Evolutionary conservation across 352 stramenopile genomes (phyloP).

Genomic region (Plasmopara halstedii): DNA sequence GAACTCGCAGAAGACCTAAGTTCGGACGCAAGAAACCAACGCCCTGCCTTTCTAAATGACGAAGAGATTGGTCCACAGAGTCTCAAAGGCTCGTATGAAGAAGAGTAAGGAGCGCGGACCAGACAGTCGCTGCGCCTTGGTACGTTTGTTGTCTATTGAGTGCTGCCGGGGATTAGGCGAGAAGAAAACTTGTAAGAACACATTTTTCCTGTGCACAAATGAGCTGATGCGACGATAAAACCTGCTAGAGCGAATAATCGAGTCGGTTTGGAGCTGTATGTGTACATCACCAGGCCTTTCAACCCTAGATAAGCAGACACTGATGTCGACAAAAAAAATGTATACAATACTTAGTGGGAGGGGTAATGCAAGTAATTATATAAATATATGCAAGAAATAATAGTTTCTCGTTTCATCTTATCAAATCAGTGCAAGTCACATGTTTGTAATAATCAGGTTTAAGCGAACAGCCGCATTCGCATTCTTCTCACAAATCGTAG

Average conservation of each 20-base stretch:
- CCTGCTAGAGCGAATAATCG: background rate
- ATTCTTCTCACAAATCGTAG: too few relatives aligned
- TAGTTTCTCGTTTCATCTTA: too few relatives aligned
- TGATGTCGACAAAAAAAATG: too few relatives aligned
- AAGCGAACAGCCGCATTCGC: too few relatives aligned
- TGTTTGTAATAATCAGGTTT: too few relatives aligned
- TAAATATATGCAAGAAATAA: too few relatives aligned
- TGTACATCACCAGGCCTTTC: background rate
- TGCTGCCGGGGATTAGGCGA: background rate
- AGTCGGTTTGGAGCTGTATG: background rate
- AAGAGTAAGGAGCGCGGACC: constrained; percentile 3
- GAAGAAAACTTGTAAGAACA: constrained; percentile 2
- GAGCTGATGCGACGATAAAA: background rate
- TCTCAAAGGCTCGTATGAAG: background rate
- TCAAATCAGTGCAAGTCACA: too few relatives aligned
- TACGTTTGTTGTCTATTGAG: background rate
- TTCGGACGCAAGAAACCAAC: background rate
- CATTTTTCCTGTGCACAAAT: constrained; percentile 7
- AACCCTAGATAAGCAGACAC: too few relatives aligned
- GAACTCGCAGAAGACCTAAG: background rate
- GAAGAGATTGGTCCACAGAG: background rate
- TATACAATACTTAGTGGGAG: too few relatives aligned
- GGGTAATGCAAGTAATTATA: too few relatives aligned
- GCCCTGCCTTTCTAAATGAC: background rate
- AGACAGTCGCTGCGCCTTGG: constrained; percentile 1